Conservation (phyloP, 179 eudicot species). For the Amaranthus tricolor region DNA sequence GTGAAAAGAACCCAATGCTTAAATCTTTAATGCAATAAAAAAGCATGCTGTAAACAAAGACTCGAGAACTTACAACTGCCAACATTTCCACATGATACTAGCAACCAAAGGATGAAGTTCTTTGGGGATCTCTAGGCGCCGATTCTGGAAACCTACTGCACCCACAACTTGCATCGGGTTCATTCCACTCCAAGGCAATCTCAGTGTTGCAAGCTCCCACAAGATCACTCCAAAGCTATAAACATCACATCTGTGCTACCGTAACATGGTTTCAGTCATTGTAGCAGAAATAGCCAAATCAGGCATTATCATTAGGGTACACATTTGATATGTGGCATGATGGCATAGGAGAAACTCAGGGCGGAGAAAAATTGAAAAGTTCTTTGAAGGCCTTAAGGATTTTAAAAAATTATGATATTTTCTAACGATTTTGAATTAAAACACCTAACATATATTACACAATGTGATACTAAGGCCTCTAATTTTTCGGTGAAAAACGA, state of each 20-base stretch:
- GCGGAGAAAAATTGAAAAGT: too few relatives aligned
- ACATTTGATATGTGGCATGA: too few relatives aligned
- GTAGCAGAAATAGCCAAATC: neutral
- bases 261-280: neutral
- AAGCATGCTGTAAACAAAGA: neutral
- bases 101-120: conserved; percentile 90
- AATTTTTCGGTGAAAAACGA: too few relatives aligned
- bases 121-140: conserved; percentile 88
- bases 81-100: conserved; percentile 89
- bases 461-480: too few relatives aligned
- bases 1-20: neutral
- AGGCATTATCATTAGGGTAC: neutral
- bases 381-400: too few relatives aligned
- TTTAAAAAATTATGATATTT: too few relatives aligned
- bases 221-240: conserved; percentile 96
- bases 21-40: neutral
- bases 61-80: conserved; percentile 72
- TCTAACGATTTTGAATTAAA: too few relatives aligned
- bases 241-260: conserved; percentile 77
- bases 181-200: conserved; percentile 97
- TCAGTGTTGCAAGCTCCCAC: conserved; percentile 95
- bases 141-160: conserved; percentile 97
- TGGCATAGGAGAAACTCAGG: too few relatives aligned
- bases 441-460: too few relatives aligned
- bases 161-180: conserved; percentile 99